A percentile compares a stretch with the other conserved stretches of the same genome.
Evolutionary conservation across 2,329 filamentous ascomycete genomes (phyloP).

Genomic region (Ceratocystis eucalypticola): DNA sequence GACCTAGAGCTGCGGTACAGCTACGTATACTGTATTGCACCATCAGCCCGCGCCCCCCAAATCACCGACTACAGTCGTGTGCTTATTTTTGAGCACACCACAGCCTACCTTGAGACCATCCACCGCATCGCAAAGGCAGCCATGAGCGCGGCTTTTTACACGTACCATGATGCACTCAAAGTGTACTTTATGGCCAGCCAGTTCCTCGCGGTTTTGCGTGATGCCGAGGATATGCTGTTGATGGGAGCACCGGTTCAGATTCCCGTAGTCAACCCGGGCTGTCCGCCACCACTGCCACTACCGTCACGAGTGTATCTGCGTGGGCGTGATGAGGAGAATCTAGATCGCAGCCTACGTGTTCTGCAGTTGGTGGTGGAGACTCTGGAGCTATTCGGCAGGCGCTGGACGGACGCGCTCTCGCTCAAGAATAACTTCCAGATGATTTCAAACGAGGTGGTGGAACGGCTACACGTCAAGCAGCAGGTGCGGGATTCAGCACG

Average conservation of each 20-base stretch:
- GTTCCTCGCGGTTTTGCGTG: slow-evolving; percentile 46
- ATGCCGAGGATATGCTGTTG: slow-evolving; percentile 43
- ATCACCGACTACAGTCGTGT: slow-evolving; percentile 64
- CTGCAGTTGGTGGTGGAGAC: slow-evolving; percentile 41
- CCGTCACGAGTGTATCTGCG: slow-evolving; percentile 31
- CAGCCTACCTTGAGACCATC: slow-evolving; percentile 67
- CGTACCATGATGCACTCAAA: slow-evolving; percentile 76
- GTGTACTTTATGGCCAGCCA: slow-evolving; percentile 62
- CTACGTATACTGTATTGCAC: slow-evolving; percentile 77
- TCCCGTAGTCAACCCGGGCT: slow-evolving; percentile 33
- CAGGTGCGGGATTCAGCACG: slow-evolving; percentile 23
- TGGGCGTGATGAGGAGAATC: slow-evolving; percentile 33
- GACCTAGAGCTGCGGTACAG: slow-evolving; percentile 83
- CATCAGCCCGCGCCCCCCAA: slow-evolving; percentile 57
- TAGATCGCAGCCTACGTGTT: slow-evolving; percentile 42
- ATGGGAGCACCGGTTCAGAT: slow-evolving; percentile 33
- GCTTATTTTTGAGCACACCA: slow-evolving; percentile 73
- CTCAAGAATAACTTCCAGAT: slow-evolving; percentile 41
- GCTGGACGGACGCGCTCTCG: slow-evolving; percentile 44
- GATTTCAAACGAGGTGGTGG: slow-evolving; percentile 34
- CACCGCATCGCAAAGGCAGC: slow-evolving; percentile 50
- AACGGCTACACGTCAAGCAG: slow-evolving; percentile 31
- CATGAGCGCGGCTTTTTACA: slow-evolving; percentile 54
- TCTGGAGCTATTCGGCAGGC: slow-evolving; percentile 42
- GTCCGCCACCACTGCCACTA: slow-evolving; percentile 39